Base-by-base conservation (phyloP, 2,329 filamentous ascomycete species). In the Elsinoe batatas region DNA sequence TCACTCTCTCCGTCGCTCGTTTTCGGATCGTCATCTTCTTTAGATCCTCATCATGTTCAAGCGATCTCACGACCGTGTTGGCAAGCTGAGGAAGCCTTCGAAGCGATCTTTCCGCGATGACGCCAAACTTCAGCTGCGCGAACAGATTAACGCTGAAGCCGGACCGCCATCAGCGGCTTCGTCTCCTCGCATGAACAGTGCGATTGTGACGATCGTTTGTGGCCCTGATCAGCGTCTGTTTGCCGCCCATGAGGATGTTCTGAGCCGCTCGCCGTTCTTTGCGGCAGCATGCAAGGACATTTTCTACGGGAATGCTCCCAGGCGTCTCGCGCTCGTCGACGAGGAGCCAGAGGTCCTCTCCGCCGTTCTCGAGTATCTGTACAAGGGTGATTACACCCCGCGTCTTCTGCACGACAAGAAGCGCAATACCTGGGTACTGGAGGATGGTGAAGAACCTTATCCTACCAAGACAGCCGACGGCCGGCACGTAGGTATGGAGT, bases 321-420 rank as follows among this genome's bases (percentile, higher is more conserved):
- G 87, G 76, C 81, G 88, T 82, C 82, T 89, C 81, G 72, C 85
- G 81, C 77, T 87, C 77, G 77, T 86, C 80, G 78, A 81, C 64
- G 81, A 83, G 79, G 88, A 95, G 76, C 89, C 91, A 64, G 90
- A 95, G 77, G 81, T 94, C 71, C 88, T 96, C 73, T 94, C 89
- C 70, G 91, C 87, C 67, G 79, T 96, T 66, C 88, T 96, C 75
- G 91, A 96, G 77, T 96, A 91, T 72, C 83, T 96, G 63, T 96
- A 96, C 84, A 95, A 94, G 78, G 89, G 88, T 63, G 90, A 95
- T 79, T 95, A 95, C 76, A 93, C 87, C 72, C 91, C 91, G 56
- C 87, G 89, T 71, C 79, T 96, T 75, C 69, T 95, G 64, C 88
- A 89, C 72, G 87, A 88, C 80, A 89, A 87, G 79, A 84, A 84